Conservation (phyloP, 2,329 filamentous ascomycete species). For the Trematosphaeria pertusa region DNA sequence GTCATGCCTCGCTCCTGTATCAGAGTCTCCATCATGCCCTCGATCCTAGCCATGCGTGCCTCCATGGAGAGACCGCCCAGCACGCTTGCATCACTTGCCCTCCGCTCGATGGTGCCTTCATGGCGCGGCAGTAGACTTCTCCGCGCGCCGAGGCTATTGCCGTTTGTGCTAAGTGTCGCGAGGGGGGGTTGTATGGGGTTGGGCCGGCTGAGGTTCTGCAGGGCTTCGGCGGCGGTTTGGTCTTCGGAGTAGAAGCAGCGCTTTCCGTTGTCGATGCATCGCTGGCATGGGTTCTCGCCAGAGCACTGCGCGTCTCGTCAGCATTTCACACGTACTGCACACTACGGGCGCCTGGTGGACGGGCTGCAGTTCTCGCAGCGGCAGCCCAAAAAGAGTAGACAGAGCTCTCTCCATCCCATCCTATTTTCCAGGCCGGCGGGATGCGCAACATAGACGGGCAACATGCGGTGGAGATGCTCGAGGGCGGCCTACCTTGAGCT, state of each 20-base stretch:
- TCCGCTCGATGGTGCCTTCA: constrained; percentile 25
- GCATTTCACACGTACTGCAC: not conserved
- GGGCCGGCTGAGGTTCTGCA: constrained; percentile 46
- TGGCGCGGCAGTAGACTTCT: constrained; percentile 30
- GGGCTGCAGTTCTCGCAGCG: too few relatives aligned
- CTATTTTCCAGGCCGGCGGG: not conserved
- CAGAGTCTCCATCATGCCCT: constrained; percentile 44
- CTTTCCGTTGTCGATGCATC: constrained; percentile 42
- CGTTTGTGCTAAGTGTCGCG: constrained; percentile 14
- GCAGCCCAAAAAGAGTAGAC: too few relatives aligned
- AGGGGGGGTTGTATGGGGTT: constrained; percentile 26
- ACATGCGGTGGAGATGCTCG: not conserved
- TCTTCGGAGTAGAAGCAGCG: constrained; percentile 49
- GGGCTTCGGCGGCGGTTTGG: constrained; percentile 45
- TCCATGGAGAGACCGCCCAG: constrained; percentile 40
- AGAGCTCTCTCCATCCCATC: too few relatives aligned
- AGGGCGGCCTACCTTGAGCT: constrained; percentile 39
- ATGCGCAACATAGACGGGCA: not conserved
- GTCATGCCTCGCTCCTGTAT: constrained; percentile 38
- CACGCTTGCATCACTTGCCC: constrained; percentile 36
- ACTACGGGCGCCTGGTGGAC: too few relatives aligned
- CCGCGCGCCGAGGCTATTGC: constrained; percentile 20
- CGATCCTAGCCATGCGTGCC: constrained; percentile 42
- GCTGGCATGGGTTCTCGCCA: constrained; percentile 45
- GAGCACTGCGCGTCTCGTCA: constrained; percentile 32